These are phyloP conservation scores for Tylopilus rubrobrunneus DNA, from an alignment of 768 basidiomycete species.

Conservation along the genomic window DNA sequence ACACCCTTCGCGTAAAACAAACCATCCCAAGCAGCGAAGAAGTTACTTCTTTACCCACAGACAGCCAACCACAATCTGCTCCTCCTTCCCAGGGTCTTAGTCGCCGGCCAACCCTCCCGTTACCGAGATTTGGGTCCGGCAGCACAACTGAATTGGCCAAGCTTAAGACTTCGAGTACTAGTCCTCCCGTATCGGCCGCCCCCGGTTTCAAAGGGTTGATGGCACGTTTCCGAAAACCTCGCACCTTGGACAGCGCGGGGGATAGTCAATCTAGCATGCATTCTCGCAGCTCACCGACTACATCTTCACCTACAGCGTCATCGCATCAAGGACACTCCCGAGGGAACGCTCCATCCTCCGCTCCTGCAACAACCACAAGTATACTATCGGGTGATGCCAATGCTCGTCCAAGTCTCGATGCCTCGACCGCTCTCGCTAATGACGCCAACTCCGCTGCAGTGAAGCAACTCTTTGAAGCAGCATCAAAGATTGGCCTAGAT, in stretches of 20 bases:
- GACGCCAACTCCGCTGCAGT: constrained; percentile 51
- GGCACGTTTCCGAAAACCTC: constrained; percentile 60
- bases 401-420: constrained; percentile 23
- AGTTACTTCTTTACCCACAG: constrained; percentile 40
- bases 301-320: constrained; percentile 34
- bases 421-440: constrained; percentile 19
- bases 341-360: constrained; percentile 29
- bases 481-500: constrained; percentile 70
- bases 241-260: constrained; percentile 23
- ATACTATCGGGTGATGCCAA: constrained; percentile 13
- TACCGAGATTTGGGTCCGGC: constrained; percentile 37
- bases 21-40: constrained; percentile 51
- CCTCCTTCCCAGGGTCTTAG: constrained; percentile 35
- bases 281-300: constrained; percentile 30
- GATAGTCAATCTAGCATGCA: constrained; percentile 31
- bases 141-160: constrained; percentile 47
- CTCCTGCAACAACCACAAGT: constrained; percentile 9
- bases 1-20: constrained; percentile 58
- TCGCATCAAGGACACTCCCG: constrained; percentile 31
- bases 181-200: constrained; percentile 66
- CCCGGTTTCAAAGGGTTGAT: constrained; percentile 80
- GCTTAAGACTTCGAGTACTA: constrained; percentile 52
- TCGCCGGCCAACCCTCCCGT: constrained; percentile 45
- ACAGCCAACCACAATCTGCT: constrained; percentile 36
- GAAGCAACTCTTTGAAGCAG: constrained; percentile 73